Evolutionary conservation across 2,329 filamentous ascomycete species (phyloP).

Genomic region (Trichoderma afroharzianum): DNA sequence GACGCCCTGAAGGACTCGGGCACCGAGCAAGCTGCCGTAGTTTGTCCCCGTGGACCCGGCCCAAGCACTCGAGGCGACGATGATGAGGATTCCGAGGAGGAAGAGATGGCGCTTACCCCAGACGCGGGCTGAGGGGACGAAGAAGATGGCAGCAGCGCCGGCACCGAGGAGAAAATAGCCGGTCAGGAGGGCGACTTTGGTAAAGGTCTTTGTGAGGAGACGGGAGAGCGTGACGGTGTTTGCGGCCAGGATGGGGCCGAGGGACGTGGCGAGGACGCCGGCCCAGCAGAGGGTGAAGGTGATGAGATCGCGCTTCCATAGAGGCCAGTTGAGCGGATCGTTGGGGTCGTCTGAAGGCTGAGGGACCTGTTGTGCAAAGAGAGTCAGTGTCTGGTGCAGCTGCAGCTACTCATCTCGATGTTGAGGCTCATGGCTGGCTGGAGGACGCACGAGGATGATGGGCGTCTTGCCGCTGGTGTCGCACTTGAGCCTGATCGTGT

Average conservation of each 20-base stretch:
- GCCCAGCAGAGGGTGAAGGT: slow-evolving; percentile 73
- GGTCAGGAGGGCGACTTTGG: slow-evolving; percentile 75
- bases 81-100: slow-evolving; percentile 68
- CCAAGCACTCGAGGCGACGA: slow-evolving; percentile 75
- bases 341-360: slow-evolving; percentile 90
- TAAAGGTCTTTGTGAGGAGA: slow-evolving; percentile 63
- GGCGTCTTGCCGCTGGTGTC: slow-evolving; percentile 62
- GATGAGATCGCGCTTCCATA: slow-evolving; percentile 81
- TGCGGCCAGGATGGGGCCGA: slow-evolving; percentile 82
- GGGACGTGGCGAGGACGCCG: slow-evolving; percentile 77
- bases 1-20: slow-evolving; percentile 81
- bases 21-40: slow-evolving; percentile 71
- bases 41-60: slow-evolving; percentile 64
- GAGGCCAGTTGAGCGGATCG: slow-evolving; percentile 80
- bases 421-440: background rate
- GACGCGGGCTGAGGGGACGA: slow-evolving; percentile 81
- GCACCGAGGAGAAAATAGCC: slow-evolving; percentile 85
- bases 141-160: slow-evolving; percentile 75
- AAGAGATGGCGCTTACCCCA: slow-evolving; percentile 94
- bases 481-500: slow-evolving; percentile 59
- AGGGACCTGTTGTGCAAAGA: slow-evolving; percentile 48
- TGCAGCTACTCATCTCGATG: background rate
- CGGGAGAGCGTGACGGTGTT: slow-evolving; percentile 76
- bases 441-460: slow-evolving; percentile 66
- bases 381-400: background rate